phyloP scores from a whole-genome alignment of 352 stramenopile species.

The Pythium sukuiense region DNA sequence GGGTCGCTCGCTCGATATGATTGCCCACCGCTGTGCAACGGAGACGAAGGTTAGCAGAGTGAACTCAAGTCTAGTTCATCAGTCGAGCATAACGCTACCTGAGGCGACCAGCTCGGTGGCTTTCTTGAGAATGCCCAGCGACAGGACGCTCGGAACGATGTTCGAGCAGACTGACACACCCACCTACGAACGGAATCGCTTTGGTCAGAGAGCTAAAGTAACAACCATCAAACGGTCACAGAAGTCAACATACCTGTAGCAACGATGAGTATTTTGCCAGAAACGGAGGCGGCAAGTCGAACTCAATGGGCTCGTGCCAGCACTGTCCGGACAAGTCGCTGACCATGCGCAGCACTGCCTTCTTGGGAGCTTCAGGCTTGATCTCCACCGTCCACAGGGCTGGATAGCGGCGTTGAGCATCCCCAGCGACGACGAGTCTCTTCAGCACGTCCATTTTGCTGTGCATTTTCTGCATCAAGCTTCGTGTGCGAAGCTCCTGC shows the following conservation, averaged over 20 bases:
- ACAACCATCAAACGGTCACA: no score
- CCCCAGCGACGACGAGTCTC: not conserved
- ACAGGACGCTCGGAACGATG: not conserved
- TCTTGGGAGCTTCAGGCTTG: not conserved
- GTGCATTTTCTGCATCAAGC: not conserved
- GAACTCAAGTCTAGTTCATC: no score
- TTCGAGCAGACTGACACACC: slow-evolving; percentile 7
- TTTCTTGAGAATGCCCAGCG: slow-evolving; percentile 7
- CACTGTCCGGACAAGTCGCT: not conserved
- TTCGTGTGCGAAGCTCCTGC: not conserved
- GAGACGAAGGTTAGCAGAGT: no score
- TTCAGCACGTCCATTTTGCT: not conserved
- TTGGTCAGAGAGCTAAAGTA: no score
- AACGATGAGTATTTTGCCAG: not conserved
- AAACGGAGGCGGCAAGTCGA: slow-evolving; percentile 7
- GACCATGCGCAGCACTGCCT: not conserved
- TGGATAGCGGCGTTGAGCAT: not conserved
- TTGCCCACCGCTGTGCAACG: not conserved
- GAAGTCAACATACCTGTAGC: not conserved
- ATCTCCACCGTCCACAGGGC: not conserved
- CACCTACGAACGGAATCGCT: not conserved
- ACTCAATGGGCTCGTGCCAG: slow-evolving; percentile 15
- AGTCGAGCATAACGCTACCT: no score
- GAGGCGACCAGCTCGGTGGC: not conserved
- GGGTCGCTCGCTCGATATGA: not conserved